Base-by-base conservation (phyloP, 2,329 filamentous ascomycete genomes). In the Cylindrodendrum hubeiense region DNA sequence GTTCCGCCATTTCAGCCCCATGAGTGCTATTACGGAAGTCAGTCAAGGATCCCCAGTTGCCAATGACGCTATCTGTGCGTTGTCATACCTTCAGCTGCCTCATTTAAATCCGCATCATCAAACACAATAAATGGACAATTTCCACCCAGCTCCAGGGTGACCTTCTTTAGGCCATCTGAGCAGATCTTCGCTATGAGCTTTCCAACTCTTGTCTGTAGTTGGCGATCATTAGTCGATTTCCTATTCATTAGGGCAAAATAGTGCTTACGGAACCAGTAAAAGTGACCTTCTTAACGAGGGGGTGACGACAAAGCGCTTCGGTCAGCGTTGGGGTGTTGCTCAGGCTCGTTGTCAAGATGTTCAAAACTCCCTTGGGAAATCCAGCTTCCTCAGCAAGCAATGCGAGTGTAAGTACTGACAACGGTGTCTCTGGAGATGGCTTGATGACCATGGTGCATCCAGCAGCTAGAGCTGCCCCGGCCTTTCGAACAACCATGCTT, bases 381-480 rank as follows among this genome's bases (percentile, higher is more conserved):
- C 93, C 93, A 0, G 93, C 93, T 24, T 90, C 85, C 50, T 86
- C 81, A 0, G 89, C 90, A 22, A 95, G 86, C 70, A 90, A 86
- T 1, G 90, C 90, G 8, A 94, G 80, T 0, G 90, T 89, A 34
- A 93, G 87, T 1, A 89, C 87, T 37, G 91, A 92, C 73, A 93
- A 86, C 0, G 92, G 92, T 3, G 92, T 94, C 76, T 93, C 91
- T 0, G 91, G 91, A 5, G 88, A 90, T 2, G 91, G 90, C 79
- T 93, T 93, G 22, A 88, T 83, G 15, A 95, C 83, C 88, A 95
- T 92, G 2, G 91, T 93, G 77, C 91, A 93, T 21, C 91, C 92
- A 12, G 91, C 91, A 24, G 91, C 92, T 26, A 94, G 81, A 1
- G 88, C 88, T 0, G 88, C 80, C 0, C 78, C 80, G 5, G 80